These are phyloP conservation scores for Colletotrichum horii DNA, from an alignment of 2,329 filamentous ascomycete genomes.

Conservation along the genomic window DNA sequence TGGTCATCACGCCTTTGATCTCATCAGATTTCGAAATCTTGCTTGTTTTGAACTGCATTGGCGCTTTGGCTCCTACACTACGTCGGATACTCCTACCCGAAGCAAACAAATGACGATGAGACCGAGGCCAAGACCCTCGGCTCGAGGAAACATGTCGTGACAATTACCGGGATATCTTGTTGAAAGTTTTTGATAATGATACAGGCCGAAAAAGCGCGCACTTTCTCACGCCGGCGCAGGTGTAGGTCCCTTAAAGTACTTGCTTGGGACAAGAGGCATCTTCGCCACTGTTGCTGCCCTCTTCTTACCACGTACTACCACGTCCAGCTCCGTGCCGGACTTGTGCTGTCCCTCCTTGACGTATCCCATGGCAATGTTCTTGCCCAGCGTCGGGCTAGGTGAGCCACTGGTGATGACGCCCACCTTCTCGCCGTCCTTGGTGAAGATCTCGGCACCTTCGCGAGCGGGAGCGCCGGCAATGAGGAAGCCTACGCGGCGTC, in stretches of 20 bases:
- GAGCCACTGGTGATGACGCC: conserved; percentile 88
- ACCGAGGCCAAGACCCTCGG: background rate
- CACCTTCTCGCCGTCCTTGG: conserved; percentile 67
- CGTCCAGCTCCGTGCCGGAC: conserved; percentile 79
- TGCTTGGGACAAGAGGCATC: conserved; percentile 86
- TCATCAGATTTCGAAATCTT: background rate
- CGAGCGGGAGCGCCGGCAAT: conserved; percentile 88
- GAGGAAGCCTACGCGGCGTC: conserved; percentile 80
- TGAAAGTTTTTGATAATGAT: conserved; percentile 14
- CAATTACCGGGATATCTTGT: conserved; percentile 9
- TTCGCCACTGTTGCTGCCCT: conserved; percentile 79
- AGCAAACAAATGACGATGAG: background rate
- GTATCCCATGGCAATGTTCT: conserved; percentile 97
- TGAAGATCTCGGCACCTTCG: conserved; percentile 83
- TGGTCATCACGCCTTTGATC: background rate
- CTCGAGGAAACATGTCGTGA: background rate
- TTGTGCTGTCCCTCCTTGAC: conserved; percentile 83
- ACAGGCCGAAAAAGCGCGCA: background rate
- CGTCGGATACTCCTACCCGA: background rate
- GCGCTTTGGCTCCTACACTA: background rate
- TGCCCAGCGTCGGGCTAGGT: conserved; percentile 82
- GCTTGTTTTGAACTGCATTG: background rate
- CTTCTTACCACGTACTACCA: conserved; percentile 78
- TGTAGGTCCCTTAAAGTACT: conserved; percentile 68
- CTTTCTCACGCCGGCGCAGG: conserved; percentile 12